phyloP scores from a whole-genome alignment of 2,329 filamentous ascomycete species.

The Bertia moriformis region DNA sequence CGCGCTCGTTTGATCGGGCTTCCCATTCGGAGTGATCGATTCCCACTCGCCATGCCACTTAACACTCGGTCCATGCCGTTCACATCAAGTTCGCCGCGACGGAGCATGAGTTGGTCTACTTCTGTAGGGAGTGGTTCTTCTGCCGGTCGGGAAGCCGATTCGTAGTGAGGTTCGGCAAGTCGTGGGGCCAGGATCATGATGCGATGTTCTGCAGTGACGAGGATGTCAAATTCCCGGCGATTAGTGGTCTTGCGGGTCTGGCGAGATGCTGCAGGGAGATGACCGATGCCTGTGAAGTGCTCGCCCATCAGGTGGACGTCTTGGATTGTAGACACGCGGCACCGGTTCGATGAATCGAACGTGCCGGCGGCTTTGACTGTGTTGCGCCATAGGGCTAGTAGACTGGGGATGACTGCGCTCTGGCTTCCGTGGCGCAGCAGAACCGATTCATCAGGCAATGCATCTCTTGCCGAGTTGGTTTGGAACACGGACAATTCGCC shows the following conservation, averaged over 20 bases:
- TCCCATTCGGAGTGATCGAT: conserved; percentile 13
- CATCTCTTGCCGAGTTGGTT: conserved; percentile 16
- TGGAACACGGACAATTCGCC: conserved; percentile 24
- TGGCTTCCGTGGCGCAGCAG: conserved; percentile 23
- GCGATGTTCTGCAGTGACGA: conserved; percentile 22
- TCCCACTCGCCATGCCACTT: conserved; percentile 20
- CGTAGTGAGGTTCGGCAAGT: conserved; percentile 9
- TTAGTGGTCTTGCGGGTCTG: conserved; percentile 8
- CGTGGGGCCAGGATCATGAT: conserved; percentile 18
- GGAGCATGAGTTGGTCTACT: conserved; percentile 22
- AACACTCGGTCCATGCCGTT: conserved; percentile 29
- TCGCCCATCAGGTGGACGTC: conserved; percentile 22
- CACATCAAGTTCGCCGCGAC: conserved; percentile 24
- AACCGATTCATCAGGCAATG: conserved; percentile 23
- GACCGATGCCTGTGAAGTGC: conserved; percentile 18
- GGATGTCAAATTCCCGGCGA: conserved; percentile 12
- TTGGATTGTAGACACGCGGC: conserved; percentile 18
- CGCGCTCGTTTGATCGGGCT: conserved; percentile 19
- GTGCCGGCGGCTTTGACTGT: conserved; percentile 18
- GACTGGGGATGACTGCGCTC: conserved; percentile 22
- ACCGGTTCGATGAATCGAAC: conserved; percentile 20
- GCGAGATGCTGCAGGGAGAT: conserved; percentile 15
- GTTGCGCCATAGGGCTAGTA: conserved; percentile 25
- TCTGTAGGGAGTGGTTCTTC: background rate
- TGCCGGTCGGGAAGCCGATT: conserved; percentile 1